Evolutionary conservation across 2,329 filamentous ascomycete species (phyloP).

Genomic region (Ophiostoma sp.): DNA sequence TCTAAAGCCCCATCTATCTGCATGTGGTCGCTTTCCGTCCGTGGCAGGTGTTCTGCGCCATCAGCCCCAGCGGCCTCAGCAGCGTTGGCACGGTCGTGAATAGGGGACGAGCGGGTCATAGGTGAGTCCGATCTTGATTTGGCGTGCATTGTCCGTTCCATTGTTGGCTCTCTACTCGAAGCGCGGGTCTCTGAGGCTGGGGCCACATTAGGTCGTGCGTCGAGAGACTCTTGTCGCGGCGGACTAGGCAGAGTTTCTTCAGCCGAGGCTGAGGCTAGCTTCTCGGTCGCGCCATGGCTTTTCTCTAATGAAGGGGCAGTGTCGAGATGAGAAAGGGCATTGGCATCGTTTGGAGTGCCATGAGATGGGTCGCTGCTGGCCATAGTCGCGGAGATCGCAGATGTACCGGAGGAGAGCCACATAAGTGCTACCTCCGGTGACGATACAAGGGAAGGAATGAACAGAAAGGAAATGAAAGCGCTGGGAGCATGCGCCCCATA

Average conservation of each 20-base stretch:
- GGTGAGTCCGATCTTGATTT: neutral
- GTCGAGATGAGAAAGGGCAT: neutral
- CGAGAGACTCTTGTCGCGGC: neutral
- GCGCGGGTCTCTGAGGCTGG: neutral
- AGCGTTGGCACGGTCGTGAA: neutral
- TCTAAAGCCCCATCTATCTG: neutral
- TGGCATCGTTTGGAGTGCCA: neutral
- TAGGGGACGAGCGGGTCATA: neutral
- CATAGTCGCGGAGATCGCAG: neutral
- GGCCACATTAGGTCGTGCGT: neutral
- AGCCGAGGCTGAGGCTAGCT: neutral
- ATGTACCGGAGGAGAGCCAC: neutral
- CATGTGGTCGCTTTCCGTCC: neutral
- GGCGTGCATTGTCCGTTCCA: neutral
- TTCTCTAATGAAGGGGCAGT: neutral
- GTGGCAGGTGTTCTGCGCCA: neutral
- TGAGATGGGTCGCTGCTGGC: neutral
- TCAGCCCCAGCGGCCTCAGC: neutral
- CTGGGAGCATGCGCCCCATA: neutral
- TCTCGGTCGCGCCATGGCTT: neutral
- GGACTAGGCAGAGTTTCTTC: constrained; percentile 8
- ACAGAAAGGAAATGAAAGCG: neutral
- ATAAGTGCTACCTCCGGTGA: constrained; percentile 1
- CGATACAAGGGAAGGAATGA: neutral
- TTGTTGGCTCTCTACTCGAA: neutral